Percentiles rank a stretch among this genome's conserved stretches.
phyloP scores from a whole-genome alignment of 805 yeast genomes.

The Metschnikowia continentalis region DNA sequence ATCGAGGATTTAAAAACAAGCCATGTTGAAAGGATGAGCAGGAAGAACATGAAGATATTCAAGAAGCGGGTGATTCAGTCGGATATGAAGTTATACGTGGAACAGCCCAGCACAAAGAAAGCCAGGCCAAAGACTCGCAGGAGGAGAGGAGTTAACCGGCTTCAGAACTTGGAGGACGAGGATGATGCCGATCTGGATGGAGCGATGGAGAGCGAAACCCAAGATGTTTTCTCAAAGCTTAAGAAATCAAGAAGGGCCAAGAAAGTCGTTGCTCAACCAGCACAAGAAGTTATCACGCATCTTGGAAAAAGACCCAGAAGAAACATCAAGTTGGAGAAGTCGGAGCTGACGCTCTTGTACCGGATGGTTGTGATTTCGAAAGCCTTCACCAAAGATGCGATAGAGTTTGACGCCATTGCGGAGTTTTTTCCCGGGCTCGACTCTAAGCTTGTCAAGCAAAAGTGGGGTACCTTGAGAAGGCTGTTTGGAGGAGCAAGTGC shows the following conservation, averaged over 20 bases:
- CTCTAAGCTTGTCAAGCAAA: slow-evolving; percentile 47
- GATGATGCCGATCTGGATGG: slow-evolving; percentile 5
- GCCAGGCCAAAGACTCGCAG: slow-evolving; percentile 1
- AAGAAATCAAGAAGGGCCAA: slow-evolving; percentile 15
- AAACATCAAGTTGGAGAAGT: slow-evolving; percentile 29
- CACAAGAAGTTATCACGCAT: slow-evolving; percentile 3
- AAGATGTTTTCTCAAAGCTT: slow-evolving; percentile 9
- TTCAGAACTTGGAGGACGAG: slow-evolving; percentile 13
- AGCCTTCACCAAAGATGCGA: slow-evolving; percentile 50
- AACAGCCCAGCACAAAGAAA: slow-evolving; percentile 6
- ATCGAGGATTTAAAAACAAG: slow-evolving; percentile 25
- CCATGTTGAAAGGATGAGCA: slow-evolving; percentile 11
- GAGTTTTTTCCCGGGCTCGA: slow-evolving; percentile 40
- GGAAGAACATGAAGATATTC: slow-evolving; percentile 10
- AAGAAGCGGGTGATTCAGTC: slow-evolving; percentile 10
- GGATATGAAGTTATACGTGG: slow-evolving; percentile 14
- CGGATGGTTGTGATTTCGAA: slow-evolving; percentile 66
- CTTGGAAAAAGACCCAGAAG: slow-evolving; percentile 14
- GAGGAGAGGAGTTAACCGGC: slow-evolving; percentile 10
- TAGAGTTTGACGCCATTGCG: slow-evolving; percentile 64
- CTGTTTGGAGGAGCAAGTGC: slow-evolving; percentile 42
- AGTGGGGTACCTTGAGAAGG: slow-evolving; percentile 68
- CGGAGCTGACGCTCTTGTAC: slow-evolving; percentile 53
- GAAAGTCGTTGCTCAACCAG: slow-evolving; percentile 8
- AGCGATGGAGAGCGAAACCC: not conserved